Percentiles rank a stretch among this genome's conserved stretches.
These are phyloP conservation scores for Botrytis squamosa DNA, from an alignment of 2,329 filamentous ascomycete genomes.

Conservation along the genomic window DNA sequence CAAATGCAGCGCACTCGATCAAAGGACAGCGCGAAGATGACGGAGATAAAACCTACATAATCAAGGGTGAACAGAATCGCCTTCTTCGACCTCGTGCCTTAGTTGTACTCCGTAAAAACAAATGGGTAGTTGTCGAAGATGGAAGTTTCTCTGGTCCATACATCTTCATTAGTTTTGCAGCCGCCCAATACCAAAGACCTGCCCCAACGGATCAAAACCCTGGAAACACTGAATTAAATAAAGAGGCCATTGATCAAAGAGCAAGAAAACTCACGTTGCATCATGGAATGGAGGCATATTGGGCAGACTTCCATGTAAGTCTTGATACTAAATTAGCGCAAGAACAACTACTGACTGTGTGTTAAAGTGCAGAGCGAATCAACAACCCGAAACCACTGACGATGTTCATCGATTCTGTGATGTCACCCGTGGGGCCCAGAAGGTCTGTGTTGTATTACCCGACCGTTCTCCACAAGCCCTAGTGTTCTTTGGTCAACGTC, in stretches of 20 bases:
- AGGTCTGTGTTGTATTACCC: constrained; percentile 20
- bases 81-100: constrained; percentile 21
- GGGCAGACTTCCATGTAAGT: constrained; percentile 23
- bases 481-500: constrained; percentile 21
- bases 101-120: constrained; percentile 12
- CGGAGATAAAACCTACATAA: constrained; percentile 10
- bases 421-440: constrained; percentile 19
- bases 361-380: constrained; percentile 14
- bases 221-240: background rate
- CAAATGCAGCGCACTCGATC: background rate
- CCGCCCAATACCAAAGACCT: constrained; percentile 18
- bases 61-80: constrained; percentile 16
- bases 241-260: constrained; percentile 14
- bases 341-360: background rate
- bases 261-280: constrained; percentile 14
- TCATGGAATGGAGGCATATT: constrained; percentile 20
- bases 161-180: constrained; percentile 22
- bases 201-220: constrained; percentile 9
- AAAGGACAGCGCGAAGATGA: constrained; percentile 13
- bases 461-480: constrained; percentile 4
- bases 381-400: constrained; percentile 20
- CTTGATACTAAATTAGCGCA: background rate
- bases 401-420: constrained; percentile 25
- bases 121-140: constrained; percentile 17
- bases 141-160: constrained; percentile 22